Evolutionary conservation across 371 early-diverging fungal genomes (phyloP), one percentile per base, ranked within the genome.

Genomic region (Mucor circinelloides): DNA sequence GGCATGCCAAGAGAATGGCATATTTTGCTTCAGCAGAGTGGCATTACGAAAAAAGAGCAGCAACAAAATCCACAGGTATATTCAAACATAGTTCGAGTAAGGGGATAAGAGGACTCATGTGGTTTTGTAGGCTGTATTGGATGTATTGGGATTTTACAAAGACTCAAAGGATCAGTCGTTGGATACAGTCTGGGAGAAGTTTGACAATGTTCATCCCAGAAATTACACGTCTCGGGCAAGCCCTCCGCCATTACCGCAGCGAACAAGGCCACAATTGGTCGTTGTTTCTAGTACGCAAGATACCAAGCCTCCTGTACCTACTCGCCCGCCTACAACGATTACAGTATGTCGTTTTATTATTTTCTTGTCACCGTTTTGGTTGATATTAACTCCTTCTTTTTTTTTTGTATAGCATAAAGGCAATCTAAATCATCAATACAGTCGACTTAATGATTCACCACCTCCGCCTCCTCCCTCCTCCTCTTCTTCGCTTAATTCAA

Each of bases 1-100:
- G 98, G 99, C 8, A 77, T 98, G 62, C 98, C 99, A 23, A 88
- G 90, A 63, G 94, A 95, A 74, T 98, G 99, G 99, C 91, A 94
- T 57, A 79, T 86, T 32, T 79, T 98, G 70, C 83, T 98, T 19
- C 85, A 89, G 66, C 91, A 94, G 67, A 92, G 97, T 36, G 97
- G 98, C 38, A 97, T 98, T 71, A 89, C 97, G 46, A 92, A 94
- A 77, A 92, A 94, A 75, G 97, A 98, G 66, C 97, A 97, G 78
- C 88, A 91, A 71, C 92, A 93, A 21, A 91, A 98, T 73, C 97
- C 97, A 27, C 95, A 96, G 76, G 92, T 84, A 83, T 48, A 3
- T 23, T 21, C 21, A 28, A 5, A 32, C 1, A n/a, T 38, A 34
- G n/a, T n/a, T n/a, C n/a, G n/a, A n/a, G n/a, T n/a, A 27, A 12